Evolutionary conservation across 768 basidiomycete genomes (phyloP).

Genomic region (Ramaria rubella): DNA sequence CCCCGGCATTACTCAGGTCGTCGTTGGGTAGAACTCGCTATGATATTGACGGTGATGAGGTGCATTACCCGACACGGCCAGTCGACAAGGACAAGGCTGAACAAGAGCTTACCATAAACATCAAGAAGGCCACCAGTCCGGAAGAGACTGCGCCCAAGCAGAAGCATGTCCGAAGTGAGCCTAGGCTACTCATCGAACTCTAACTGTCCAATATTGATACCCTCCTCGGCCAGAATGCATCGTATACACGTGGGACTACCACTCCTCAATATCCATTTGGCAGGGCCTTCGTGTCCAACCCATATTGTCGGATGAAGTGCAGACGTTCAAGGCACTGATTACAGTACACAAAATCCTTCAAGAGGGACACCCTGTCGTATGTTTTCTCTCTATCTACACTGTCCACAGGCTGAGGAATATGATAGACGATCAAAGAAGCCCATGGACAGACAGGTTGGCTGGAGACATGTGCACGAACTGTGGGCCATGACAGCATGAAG

Average conservation of each 20-base stretch:
- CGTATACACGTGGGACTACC: slow-evolving; percentile 99
- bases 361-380: slow-evolving; percentile 91
- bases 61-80: slow-evolving; percentile 93
- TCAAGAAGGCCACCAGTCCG: slow-evolving; percentile 95
- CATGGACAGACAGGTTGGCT: slow-evolving; percentile 97
- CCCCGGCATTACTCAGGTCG: slow-evolving; percentile 7
- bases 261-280: slow-evolving; percentile 97
- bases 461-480: slow-evolving; percentile 91
- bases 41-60: slow-evolving; percentile 71
- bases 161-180: slow-evolving; percentile 92
- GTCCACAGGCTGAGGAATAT: slow-evolving; percentile 8
- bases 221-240: slow-evolving; percentile 70
- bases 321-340: slow-evolving; percentile 97
- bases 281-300: slow-evolving; percentile 94
- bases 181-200: not conserved
- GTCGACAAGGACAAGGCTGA: slow-evolving; percentile 99
- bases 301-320: slow-evolving; percentile 93
- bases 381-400: slow-evolving; percentile 20
- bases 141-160: slow-evolving; percentile 98
- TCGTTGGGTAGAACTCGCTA: slow-evolving; percentile 7
- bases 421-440: slow-evolving; percentile 90
- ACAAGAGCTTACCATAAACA: slow-evolving; percentile 85
- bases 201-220: not conserved
- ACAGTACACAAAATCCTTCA: slow-evolving; percentile 97
- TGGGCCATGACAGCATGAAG: slow-evolving; percentile 68